Evolutionary conservation across 176 grass and related monocot genomes (phyloP), one percentile per base, ranked within the genome.

Genomic region (Phragmites australis): DNA sequence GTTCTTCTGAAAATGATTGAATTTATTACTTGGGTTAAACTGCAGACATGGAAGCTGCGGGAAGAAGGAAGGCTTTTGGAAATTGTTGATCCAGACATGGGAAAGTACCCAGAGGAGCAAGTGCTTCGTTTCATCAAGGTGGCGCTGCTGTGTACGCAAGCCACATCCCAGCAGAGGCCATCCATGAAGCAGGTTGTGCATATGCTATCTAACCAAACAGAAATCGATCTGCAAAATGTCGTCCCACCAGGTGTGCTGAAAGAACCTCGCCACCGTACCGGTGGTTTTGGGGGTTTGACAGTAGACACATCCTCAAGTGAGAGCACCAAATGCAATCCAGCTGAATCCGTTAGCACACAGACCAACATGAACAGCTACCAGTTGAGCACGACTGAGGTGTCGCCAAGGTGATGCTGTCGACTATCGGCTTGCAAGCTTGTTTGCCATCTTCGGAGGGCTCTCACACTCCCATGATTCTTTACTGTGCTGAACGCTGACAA

Each of bases 101-200:
- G 83, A 48, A 85, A 74, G 13, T 87, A 90, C 64, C 55, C 89
- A 57, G 80, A 87, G 75, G 84, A 90, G 75, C 53, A 90, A 32
- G 37, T 81, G 14, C 84, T 90, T 60, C 84, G 62, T 87, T 90
- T 90, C 80, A 84, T 90, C 84, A 90, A 87, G 76, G 89, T 90
- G 70, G 89, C 84, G 76, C 55, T 90, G 22, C 11, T 90, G 39
- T 90, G 89, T 18, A 90, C 89, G 18, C 89, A 90, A 57, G 89
- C 84, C 70, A 90, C 89, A 0, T 74, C 89, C 1, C 84, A 87
- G 29, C 89, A 90, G 81, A 87, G 89, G 62, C 89, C 89, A 75
- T 81, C 84, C 46, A 90, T 90, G 89, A 84, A 87, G 22, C 80
- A 84, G 61, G 89, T 90, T 58, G 80, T 87, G 37, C 64, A 81